Conservation (phyloP, 768 basidiomycete genomes). For the Cyathus striatus region DNA sequence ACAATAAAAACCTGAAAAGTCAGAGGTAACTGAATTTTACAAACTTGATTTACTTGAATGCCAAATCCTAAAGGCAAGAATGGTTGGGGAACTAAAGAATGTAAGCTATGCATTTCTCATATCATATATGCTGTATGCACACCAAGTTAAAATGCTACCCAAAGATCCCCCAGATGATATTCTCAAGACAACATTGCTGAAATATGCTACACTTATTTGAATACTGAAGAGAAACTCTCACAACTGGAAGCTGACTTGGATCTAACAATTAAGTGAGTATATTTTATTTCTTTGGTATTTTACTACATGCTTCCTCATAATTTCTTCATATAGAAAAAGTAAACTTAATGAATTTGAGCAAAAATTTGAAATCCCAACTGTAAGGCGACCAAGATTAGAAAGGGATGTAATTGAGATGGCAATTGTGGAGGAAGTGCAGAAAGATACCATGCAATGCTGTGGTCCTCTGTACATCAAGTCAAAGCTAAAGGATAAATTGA, state of each 20-base stretch:
- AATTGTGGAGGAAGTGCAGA: constrained; percentile 9
- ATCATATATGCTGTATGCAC: too few relatives aligned
- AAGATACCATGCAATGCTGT: constrained; percentile 9
- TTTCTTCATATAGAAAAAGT: not conserved
- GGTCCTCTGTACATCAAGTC: constrained; percentile 8
- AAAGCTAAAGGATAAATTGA: constrained; percentile 3
- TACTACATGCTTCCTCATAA: too few relatives aligned
- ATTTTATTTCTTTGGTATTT: too few relatives aligned
- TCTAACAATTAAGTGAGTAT: not conserved
- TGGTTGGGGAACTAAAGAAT: constrained; percentile 4
- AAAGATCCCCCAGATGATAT: too few relatives aligned
- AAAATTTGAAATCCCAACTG: constrained; percentile 3
- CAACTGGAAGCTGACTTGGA: not conserved
- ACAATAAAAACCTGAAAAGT: too few relatives aligned
- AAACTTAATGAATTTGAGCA: not conserved
- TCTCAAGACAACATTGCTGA: not conserved
- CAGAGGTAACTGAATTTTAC: too few relatives aligned
- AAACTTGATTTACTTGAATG: too few relatives aligned
- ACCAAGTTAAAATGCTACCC: too few relatives aligned
- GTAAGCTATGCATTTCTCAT: too few relatives aligned
- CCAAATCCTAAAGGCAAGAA: constrained; percentile 3
- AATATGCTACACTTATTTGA: not conserved
- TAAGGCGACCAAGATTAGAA: not conserved
- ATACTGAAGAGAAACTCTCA: not conserved
- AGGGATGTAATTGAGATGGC: constrained; percentile 2